phyloP scores from a whole-genome alignment of 2,329 filamentous ascomycete genomes.

The Aspergillus bombycis region DNA sequence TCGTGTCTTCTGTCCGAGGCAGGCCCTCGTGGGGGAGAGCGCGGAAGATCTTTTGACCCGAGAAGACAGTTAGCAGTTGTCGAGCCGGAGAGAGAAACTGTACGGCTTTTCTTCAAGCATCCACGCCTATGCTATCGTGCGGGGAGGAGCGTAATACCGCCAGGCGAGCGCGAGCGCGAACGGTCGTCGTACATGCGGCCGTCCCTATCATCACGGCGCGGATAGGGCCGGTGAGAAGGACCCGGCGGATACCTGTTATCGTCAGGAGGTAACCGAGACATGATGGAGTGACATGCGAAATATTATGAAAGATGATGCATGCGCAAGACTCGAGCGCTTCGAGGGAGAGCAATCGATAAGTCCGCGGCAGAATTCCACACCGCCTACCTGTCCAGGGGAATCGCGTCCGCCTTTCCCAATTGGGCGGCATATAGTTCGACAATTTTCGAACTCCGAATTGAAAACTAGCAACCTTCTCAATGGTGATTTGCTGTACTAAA shows the following conservation, averaged over 20 bases:
- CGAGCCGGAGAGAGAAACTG: conserved; percentile 22
- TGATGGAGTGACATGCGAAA: conserved; percentile 21
- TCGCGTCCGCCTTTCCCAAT: background rate
- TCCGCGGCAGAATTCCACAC: conserved; percentile 23
- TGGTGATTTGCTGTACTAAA: too few relatives aligned
- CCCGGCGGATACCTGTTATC: conserved; percentile 31
- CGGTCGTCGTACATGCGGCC: conserved; percentile 53
- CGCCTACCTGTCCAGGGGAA: conserved; percentile 11
- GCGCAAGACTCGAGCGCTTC: conserved; percentile 3
- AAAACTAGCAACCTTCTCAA: too few relatives aligned
- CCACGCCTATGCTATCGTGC: conserved; percentile 43
- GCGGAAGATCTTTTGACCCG: conserved; percentile 40
- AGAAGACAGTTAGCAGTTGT: conserved; percentile 42
- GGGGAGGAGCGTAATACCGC: conserved; percentile 49
- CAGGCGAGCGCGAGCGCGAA: conserved; percentile 45
- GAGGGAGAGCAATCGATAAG: background rate
- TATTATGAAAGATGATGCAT: background rate
- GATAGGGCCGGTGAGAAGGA: conserved; percentile 27
- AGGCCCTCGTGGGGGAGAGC: conserved; percentile 40
- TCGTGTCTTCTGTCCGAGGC: conserved; percentile 42
- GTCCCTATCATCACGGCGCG: conserved; percentile 41
- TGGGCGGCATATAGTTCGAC: background rate
- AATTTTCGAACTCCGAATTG: background rate
- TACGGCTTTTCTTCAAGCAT: conserved; percentile 13
- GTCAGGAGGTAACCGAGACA: conserved; percentile 34